Evolutionary conservation across 371 early-diverging fungal species (phyloP).

Genomic region (Mortierella sp.): DNA sequence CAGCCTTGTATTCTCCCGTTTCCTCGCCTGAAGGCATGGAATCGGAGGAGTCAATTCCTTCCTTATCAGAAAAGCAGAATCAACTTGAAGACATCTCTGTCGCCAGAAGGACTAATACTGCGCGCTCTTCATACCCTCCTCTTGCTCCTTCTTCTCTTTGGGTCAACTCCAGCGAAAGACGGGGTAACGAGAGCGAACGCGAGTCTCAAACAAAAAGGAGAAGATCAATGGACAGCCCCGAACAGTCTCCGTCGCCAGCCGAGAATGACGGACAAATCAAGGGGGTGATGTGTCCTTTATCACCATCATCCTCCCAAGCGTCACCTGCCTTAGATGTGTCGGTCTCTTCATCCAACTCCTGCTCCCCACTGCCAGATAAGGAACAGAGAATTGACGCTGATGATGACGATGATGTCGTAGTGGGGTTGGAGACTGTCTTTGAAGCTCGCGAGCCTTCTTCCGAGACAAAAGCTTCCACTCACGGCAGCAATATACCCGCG

Average conservation of each 20-base stretch:
- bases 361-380: background rate
- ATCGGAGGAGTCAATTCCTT: background rate
- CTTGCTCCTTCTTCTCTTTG: conserved; percentile 11
- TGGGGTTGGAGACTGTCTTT: background rate
- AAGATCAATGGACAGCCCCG: conserved; percentile 27
- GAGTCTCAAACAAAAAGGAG: conserved; percentile 26
- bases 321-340: background rate
- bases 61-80: background rate
- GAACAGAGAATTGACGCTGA: background rate
- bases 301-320: conserved; percentile 6
- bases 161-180: conserved; percentile 14
- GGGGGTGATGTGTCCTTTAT: conserved; percentile 7
- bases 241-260: conserved; percentile 10
- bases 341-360: background rate
- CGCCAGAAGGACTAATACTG: conserved; percentile 12
- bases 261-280: conserved; percentile 14
- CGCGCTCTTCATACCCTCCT: conserved; percentile 10
- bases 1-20: background rate
- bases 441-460: background rate
- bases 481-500: background rate
- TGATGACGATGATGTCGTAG: background rate
- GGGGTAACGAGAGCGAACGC: conserved; percentile 15
- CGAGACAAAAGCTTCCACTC: background rate
- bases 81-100: conserved; percentile 5
- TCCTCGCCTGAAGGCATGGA: conserved; percentile 10